Conservation (phyloP, 2,329 filamentous ascomycete species). For the Botrytis paeoniae region DNA sequence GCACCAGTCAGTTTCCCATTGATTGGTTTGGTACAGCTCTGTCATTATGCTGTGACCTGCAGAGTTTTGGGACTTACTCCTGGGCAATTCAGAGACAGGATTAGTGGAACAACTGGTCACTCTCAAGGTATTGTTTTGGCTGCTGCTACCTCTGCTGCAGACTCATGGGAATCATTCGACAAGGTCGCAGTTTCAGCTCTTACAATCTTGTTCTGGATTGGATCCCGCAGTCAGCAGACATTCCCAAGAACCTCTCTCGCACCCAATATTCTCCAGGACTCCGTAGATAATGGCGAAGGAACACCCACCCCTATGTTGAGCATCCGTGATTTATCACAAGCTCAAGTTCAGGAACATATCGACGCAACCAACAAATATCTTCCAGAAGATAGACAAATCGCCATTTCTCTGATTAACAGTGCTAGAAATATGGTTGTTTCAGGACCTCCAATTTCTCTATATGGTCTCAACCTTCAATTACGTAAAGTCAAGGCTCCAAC, state of each 20-base stretch:
- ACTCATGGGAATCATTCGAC: constrained; percentile 89
- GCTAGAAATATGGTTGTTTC: constrained; percentile 96
- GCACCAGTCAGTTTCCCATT: constrained; percentile 93
- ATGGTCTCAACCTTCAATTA: constrained; percentile 90
- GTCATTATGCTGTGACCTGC: constrained; percentile 93
- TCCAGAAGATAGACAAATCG: constrained; percentile 86
- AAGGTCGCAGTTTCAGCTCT: constrained; percentile 76
- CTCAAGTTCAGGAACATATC: constrained; percentile 92
- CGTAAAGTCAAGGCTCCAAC: constrained; percentile 97
- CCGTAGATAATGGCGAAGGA: constrained; percentile 91
- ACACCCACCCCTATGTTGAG: constrained; percentile 95
- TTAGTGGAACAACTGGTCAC: constrained; percentile 89
- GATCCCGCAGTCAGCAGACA: constrained; percentile 92
- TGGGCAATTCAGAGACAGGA: constrained; percentile 78
- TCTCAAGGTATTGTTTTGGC: constrained; percentile 96
- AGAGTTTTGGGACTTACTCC: constrained; percentile 87
- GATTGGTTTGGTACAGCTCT: constrained; percentile 93
- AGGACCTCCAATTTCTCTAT: constrained; percentile 90
- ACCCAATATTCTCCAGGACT: constrained; percentile 87
- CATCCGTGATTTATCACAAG: constrained; percentile 84
- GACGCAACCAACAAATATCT: constrained; percentile 96
- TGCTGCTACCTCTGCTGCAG: constrained; percentile 83
- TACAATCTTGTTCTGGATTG: constrained; percentile 97
- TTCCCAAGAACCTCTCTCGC: constrained; percentile 94
- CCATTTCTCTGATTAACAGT: constrained; percentile 94